Base-by-base conservation (phyloP, 495 filamentous ascomycete genomes). In the Sphaerosporella brunnea region DNA sequence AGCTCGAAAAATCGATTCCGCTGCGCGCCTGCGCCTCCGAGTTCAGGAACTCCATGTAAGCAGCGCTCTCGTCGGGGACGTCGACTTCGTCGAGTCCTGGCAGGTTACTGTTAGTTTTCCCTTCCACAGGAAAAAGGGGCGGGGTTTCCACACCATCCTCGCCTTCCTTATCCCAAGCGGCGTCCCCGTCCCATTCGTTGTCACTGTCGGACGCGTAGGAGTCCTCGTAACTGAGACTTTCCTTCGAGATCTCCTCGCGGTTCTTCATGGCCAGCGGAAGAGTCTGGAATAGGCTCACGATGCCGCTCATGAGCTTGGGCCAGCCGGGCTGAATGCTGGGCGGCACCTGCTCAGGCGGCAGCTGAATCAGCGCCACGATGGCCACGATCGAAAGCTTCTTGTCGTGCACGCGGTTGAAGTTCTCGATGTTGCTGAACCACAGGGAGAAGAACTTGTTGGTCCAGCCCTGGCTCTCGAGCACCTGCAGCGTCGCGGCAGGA, bases 391-490 rank as follows among this genome's bases (percentile, higher is more conserved):
- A 93, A 26, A 97, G 68, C 68, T 92, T 96, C 74, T 97, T 97
- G 68, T 97, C 90, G 59, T 97, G 90, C 10, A 97, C 90, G 13
- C 90, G 71, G 45, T 77, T 78, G 67, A 97, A 94, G 62, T 75
- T 79, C 50, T 93, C 83, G 64, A 97, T 97, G 63, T 77, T 94
- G 24, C 82, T 80, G 64, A 97, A 97, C 90, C 90, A 97, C 25
- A 85, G 68, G 63, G 80, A 90, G 73, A 97, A 97, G 65, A 97
- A 96, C 66, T 92, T 94, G 65, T 96, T 96, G n/a, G 90, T 97
- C 87, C 84, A 94, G 47, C 74, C 78, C 47, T 88, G 84, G n/a
- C 70, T 62, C 64, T 97, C 90, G 32, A 97, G 69, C 16, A 92
- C 73, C 43, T 84, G 83, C 23, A 97, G 71, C 20, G 50, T 51